A percentile compares a stretch with the other conserved stretches of the same genome.
Evolutionary conservation across 169 alveolate species (phyloP).

Genomic region (Perkinsus olseni): DNA sequence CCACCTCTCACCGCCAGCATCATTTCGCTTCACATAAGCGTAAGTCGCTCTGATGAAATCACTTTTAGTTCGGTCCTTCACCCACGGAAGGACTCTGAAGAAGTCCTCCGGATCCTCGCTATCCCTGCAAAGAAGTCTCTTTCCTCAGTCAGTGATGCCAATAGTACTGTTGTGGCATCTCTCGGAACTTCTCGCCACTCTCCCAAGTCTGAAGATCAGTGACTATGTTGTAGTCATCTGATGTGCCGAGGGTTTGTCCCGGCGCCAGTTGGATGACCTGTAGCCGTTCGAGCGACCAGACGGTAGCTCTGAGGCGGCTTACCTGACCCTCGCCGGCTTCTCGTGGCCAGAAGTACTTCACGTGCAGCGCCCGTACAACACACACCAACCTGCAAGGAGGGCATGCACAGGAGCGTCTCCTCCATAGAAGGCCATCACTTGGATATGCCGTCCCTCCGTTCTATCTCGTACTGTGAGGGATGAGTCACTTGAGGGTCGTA

Average conservation of each 20-base stretch:
- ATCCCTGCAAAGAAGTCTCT: background rate
- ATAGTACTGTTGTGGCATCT: background rate
- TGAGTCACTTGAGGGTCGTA: background rate
- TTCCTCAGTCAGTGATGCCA: background rate
- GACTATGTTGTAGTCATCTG: background rate
- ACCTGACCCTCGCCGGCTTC: background rate
- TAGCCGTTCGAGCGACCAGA: background rate
- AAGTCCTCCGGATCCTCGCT: background rate
- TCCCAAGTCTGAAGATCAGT: background rate
- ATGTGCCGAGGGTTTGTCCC: background rate
- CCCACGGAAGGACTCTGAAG: background rate
- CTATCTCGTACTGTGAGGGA: background rate
- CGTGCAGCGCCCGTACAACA: background rate
- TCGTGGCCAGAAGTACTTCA: background rate
- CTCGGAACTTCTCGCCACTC: background rate
- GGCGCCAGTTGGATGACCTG: background rate
- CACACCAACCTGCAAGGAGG: background rate
- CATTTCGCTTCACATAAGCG: background rate
- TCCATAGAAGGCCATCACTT: background rate
- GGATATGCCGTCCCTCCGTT: background rate
- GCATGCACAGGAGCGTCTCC: too few relatives aligned
- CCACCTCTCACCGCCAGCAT: background rate
- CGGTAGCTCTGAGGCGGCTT: background rate
- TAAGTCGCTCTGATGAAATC: background rate
- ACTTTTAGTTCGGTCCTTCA: background rate